phyloP scores from a whole-genome alignment of 73 alveolate species.

The Paramecium caudatum region DNA sequence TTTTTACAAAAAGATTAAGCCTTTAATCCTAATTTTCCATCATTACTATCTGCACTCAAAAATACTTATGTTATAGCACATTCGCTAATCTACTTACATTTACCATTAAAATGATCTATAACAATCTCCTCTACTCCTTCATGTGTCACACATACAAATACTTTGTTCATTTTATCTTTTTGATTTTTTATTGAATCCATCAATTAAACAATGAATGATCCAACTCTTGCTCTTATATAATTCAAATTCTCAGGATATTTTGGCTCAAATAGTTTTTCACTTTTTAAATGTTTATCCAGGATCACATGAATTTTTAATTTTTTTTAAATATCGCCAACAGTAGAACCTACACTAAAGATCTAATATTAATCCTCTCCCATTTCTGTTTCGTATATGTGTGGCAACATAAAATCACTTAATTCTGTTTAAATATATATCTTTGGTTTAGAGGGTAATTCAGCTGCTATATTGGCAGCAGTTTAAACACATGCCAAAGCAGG shows the following conservation, averaged over 20 bases:
- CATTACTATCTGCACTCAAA: neutral
- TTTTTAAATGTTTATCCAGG: neutral
- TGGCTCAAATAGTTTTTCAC: neutral
- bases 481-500: neutral
- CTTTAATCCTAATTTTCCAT: neutral
- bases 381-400: neutral
- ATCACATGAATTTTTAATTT: neutral
- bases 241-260: neutral
- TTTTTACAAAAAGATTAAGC: neutral
- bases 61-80: neutral
- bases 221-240: neutral
- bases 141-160: neutral
- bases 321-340: neutral
- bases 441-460: neutral
- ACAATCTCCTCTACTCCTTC: neutral
- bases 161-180: neutral
- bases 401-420: neutral
- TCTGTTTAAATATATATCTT: neutral
- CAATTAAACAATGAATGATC: neutral
- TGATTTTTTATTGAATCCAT: neutral
- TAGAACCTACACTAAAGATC: neutral
- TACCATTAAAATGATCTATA: neutral
- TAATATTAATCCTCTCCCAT: neutral
- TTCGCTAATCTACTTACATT: neutral
- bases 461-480: neutral